Evolutionary conservation across 805 yeast species (phyloP), one percentile per base, ranked within the genome.

Genomic region (Candida andamanensis): DNA sequence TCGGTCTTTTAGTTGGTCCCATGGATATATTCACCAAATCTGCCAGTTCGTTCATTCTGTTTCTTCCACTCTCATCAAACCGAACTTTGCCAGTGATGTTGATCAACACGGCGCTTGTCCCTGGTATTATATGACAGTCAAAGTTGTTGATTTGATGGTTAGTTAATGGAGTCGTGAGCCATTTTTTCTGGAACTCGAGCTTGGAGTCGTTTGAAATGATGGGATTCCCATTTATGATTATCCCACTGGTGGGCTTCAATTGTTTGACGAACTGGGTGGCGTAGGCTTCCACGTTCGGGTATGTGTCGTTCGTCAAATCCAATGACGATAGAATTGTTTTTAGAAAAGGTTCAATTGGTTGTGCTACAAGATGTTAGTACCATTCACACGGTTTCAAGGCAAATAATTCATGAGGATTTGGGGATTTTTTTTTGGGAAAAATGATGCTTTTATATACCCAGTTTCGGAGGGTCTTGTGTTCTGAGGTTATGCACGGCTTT

Each of bases 31-130:
- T 37, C 16, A 69, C 50, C 36, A 79, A 52, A 28, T 78, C 78
- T 0, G 86, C 73, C 14, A 75, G 67, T 34, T 78, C 82, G 2
- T 87, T 87, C 17, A 73, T 46, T 48, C 78, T 72, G 38, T 77
- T 79, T 38, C 63, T 69, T 0, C 92, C 92, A 33, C 80, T 71
- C 47, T 84, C 92, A 53, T 84, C 92, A 45, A 82, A 83, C 39
- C 78, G 65, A 9, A 82, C 83, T 51, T 80, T 83, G 2, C 72
- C 63, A n/a, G 73, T 61, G 11, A 75, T 56, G 35, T 68, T 69
- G 17, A 78, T 63, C 6, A 80, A 63, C 23, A 66, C 52, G 1
- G 72, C 62, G 1, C 76, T 77, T 0, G 82, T 67, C 1, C 85
- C 85, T 0, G 84, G 84, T 7, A 82, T 69, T 36, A 74, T 58